Conservation (phyloP, 2,329 filamentous ascomycete genomes). For the Penicillium sp. region DNA sequence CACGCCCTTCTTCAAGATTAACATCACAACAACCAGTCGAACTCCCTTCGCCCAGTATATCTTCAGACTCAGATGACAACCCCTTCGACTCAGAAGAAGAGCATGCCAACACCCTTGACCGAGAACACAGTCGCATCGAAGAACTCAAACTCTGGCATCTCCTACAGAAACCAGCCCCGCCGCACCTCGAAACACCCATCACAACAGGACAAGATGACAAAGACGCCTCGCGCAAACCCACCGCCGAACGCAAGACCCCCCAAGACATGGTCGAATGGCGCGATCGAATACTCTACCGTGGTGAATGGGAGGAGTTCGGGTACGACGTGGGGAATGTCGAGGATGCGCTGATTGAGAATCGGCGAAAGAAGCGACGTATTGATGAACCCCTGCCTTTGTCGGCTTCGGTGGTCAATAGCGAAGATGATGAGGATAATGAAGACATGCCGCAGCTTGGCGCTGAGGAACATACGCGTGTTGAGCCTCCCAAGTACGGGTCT, state of each 20-base stretch:
- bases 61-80: conserved; percentile 18
- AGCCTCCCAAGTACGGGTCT: conserved; percentile 10
- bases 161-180: conserved; percentile 38
- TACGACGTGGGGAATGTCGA: conserved; percentile 33
- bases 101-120: conserved; percentile 55
- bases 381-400: background rate
- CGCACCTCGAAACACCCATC: conserved; percentile 24
- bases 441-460: conserved; percentile 11
- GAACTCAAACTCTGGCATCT: conserved; percentile 52
- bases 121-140: conserved; percentile 47
- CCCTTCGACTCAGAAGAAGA: conserved; percentile 44
- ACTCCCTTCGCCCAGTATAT: background rate
- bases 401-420: conserved; percentile 9
- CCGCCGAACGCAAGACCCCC: conserved; percentile 37
- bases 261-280: conserved; percentile 54
- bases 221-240: conserved; percentile 23
- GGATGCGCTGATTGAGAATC: conserved; percentile 36
- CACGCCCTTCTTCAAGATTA: background rate
- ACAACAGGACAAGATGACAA: conserved; percentile 24
- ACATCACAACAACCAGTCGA: conserved; percentile 1
- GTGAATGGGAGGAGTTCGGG: conserved; percentile 56
- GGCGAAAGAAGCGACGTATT: conserved; percentile 38
- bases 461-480: conserved; percentile 4
- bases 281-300: conserved; percentile 48
- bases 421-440: conserved; percentile 6